phyloP scores from a whole-genome alignment of 495 filamentous ascomycete species.

The Annulohypoxylon nitens region DNA sequence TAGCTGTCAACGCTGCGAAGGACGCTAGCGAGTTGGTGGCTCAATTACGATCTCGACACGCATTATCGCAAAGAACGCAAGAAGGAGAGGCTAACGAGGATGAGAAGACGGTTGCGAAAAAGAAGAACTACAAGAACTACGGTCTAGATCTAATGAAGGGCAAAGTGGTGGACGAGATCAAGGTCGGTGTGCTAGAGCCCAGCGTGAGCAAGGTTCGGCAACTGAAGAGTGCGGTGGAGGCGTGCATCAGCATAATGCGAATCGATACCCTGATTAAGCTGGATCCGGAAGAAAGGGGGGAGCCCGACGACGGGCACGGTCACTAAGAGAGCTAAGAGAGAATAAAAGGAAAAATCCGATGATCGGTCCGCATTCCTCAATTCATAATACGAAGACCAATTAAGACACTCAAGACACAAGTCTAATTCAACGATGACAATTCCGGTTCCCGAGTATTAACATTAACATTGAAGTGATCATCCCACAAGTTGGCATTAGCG shows the following conservation, averaged over 20 bases:
- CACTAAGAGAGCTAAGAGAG: constrained; percentile 59
- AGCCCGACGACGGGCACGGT: constrained; percentile 83
- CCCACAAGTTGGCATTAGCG: constrained; percentile 10
- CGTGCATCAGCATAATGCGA: constrained; percentile 98
- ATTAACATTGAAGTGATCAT: constrained; percentile 11
- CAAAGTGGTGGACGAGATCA: constrained; percentile 91
- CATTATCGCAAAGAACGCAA: constrained; percentile 89
- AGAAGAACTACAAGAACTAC: constrained; percentile 98
- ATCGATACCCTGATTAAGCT: constrained; percentile 99
- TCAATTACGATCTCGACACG: constrained; percentile 93
- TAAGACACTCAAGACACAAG: constrained; percentile 32
- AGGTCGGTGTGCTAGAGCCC: constrained; percentile 95
- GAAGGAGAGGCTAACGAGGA: constrained; percentile 85
- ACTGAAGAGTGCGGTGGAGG: constrained; percentile 98
- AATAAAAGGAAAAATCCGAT: constrained; percentile 38
- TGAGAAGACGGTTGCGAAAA: constrained; percentile 87
- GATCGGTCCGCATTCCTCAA: not conserved
- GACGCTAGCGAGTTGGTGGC: constrained; percentile 95
- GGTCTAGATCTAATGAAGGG: constrained; percentile 91
- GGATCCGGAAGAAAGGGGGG: constrained; percentile 85
- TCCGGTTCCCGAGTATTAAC: constrained; percentile 15
- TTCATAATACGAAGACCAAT: not conserved
- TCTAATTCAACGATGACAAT: constrained; percentile 34
- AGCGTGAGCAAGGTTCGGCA: constrained; percentile 99
- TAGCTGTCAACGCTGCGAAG: constrained; percentile 97